Conservation (phyloP, 345 rosid genomes). For the Arabis hirsuta region DNA sequence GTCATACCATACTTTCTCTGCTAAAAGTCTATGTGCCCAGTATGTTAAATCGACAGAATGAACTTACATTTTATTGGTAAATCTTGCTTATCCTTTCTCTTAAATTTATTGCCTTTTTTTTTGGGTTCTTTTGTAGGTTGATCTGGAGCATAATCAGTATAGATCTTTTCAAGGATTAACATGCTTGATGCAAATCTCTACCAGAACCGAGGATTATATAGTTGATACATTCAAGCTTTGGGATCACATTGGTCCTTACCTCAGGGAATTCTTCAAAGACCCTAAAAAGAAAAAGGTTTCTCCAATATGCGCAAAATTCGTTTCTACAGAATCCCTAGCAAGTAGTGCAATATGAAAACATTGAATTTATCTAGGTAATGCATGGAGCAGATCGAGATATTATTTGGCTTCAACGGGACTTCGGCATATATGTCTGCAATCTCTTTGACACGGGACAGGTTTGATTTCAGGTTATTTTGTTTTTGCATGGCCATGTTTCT, state of each 20-base stretch:
- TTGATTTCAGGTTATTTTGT: constrained; percentile 31
- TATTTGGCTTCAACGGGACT: constrained; percentile 95
- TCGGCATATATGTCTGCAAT: constrained; percentile 95
- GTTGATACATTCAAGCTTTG: constrained; percentile 89
- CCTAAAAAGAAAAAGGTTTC: constrained; percentile 87
- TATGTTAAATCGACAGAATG: neutral
- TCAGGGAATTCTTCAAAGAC: constrained; percentile 89
- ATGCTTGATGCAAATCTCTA: constrained; percentile 97
- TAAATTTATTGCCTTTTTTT: neutral
- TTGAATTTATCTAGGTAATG: constrained; percentile 69
- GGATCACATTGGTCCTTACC: constrained; percentile 77
- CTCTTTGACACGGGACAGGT: constrained; percentile 99
- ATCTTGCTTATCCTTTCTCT: neutral
- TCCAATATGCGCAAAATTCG: constrained; percentile 2
- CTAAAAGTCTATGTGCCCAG: neutral
- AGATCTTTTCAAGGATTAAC: constrained; percentile 96
- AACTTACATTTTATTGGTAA: neutral
- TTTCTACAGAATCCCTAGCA: constrained; percentile 1
- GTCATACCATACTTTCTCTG: neutral
- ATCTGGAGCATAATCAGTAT: constrained; percentile 96
- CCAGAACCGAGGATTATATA: constrained; percentile 86
- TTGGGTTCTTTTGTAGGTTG: constrained; percentile 60
- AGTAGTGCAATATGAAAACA: constrained; percentile 40
- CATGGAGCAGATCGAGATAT: constrained; percentile 99
- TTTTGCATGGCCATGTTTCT: neutral